Evolutionary conservation across 106 monocot genomes (phyloP).

Genomic region (Cymbidium sinense): DNA sequence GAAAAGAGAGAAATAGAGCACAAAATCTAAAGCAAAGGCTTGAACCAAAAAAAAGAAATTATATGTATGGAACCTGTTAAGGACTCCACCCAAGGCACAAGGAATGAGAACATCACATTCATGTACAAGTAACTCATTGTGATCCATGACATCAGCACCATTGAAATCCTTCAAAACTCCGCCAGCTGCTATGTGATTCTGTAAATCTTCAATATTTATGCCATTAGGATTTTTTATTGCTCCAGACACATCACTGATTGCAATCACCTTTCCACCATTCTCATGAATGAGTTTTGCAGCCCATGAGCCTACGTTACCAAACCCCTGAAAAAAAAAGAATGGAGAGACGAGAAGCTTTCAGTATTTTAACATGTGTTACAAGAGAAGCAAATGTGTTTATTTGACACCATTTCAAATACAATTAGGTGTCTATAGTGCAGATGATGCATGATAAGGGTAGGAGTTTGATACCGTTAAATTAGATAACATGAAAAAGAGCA

Average conservation of each 20-base stretch:
- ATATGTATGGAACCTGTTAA: slow-evolving; percentile 43
- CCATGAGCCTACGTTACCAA: slow-evolving; percentile 96
- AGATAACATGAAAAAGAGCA: too few species aligned
- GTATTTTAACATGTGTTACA: too few species aligned
- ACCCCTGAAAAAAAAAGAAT: slow-evolving; percentile 40
- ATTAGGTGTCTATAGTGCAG: not conserved
- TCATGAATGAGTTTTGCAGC: slow-evolving; percentile 73
- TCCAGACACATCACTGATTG: slow-evolving; percentile 55
- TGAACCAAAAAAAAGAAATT: not conserved
- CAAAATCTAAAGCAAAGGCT: not conserved
- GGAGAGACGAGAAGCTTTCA: not conserved
- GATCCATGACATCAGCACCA: slow-evolving; percentile 42
- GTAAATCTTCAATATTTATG: slow-evolving; percentile 57
- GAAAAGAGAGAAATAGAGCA: not conserved
- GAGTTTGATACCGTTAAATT: too few species aligned
- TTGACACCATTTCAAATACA: not conserved
- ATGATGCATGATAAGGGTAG: too few species aligned
- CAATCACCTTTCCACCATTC: slow-evolving; percentile 75
- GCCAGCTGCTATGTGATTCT: slow-evolving; percentile 49
- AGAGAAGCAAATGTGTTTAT: too few species aligned
- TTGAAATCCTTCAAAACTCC: slow-evolving; percentile 62
- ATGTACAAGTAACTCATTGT: slow-evolving; percentile 56
- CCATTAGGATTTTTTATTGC: slow-evolving; percentile 63
- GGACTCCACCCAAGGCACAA: slow-evolving; percentile 81
- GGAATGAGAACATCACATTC: slow-evolving; percentile 92